Base-by-base conservation (phyloP, 768 basidiomycete species). In the Mycena albidolilacea region DNA sequence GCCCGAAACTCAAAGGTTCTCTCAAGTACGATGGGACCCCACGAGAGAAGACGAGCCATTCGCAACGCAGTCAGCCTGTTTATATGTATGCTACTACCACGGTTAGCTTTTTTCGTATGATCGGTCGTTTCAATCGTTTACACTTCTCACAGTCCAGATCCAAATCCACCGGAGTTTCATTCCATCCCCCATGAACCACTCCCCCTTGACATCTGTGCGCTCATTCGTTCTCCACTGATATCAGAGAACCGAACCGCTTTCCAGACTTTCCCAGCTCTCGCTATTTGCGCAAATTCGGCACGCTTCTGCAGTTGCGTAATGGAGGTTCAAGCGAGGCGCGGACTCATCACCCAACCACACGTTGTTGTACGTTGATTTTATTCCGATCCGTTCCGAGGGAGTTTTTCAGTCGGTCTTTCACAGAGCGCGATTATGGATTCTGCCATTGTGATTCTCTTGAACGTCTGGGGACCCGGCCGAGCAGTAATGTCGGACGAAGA, bases 201-300 rank as follows among this genome's bases (percentile, higher is more conserved):
- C 85, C 0, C 79, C 82, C 2, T 77, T 89, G 17, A 64, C 67
- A n/a, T 69, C 74, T 7, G 73, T 74, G 46, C 11, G 64, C 35
- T 6, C 35, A 35, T 7, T 44, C 3, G 30, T 46, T 8, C 9
- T 10, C 21, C 55, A 17, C 35, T 11, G 5, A 19, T 1, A 3
- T 50, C n/a, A 1, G 48, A 23, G 30, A 30, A 21, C 7, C 62
- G 23, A 44, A 30, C 8, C 1, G 4, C 0, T 30, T 70, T 8
- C 3, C 39, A 74, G 44, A 83, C 85, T 1, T 88, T 91, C 76
- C 90, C 92, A 0, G 91, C 90, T 0, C 84, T 92, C 10, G 90
- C 91, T 0, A 92, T 92, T 67, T 92, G 91, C 78, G 87, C 89
- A 37, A 92, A 92, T 44, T 84, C 92, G 3, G 90, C 92, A 1